phyloP scores from a whole-genome alignment of 1,284 basidiomycete genomes.

The Megacollybia platyphylla region DNA sequence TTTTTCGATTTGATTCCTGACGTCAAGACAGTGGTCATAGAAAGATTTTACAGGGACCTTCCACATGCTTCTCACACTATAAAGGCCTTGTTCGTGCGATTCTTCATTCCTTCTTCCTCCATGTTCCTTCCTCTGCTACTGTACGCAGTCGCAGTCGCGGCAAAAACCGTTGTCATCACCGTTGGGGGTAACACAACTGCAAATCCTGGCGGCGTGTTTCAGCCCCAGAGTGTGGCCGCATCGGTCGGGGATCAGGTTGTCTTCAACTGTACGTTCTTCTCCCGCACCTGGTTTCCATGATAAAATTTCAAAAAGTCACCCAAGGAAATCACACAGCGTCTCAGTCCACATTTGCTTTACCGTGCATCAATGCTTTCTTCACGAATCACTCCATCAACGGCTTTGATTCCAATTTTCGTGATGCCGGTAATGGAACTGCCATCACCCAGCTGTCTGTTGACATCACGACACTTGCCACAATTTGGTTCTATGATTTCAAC shows the following conservation, averaged over 20 bases:
- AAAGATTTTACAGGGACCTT: not conserved
- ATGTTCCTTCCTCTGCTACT: not conserved
- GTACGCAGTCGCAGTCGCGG: slow-evolving; percentile 10
- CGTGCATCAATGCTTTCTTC: slow-evolving; percentile 35
- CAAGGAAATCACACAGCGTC: slow-evolving; percentile 44
- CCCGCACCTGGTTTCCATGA: slow-evolving; percentile 1
- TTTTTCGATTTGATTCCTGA: not conserved
- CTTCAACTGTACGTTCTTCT: slow-evolving; percentile 36
- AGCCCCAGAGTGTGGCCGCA: slow-evolving; percentile 32
- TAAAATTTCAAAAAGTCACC: slow-evolving; percentile 23
- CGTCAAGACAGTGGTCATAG: not conserved
- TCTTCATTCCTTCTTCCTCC: not conserved
- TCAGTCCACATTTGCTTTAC: slow-evolving; percentile 38
- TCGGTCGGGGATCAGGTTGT: slow-evolving; percentile 31
- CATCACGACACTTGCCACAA: slow-evolving; percentile 26
- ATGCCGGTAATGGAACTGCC: slow-evolving; percentile 32
- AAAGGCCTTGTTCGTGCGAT: not conserved
- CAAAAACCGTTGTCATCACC: slow-evolving; percentile 28
- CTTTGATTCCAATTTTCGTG: slow-evolving; percentile 40
- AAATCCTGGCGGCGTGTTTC: slow-evolving; percentile 30
- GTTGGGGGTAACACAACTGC: slow-evolving; percentile 33
- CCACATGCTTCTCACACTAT: not conserved
- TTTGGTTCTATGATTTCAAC: slow-evolving; percentile 50
- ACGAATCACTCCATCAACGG: slow-evolving; percentile 38
- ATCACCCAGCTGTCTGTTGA: slow-evolving; percentile 28